Evolutionary conservation across 441 rosid species (phyloP).

Genomic region (Gossypium gossypioides): DNA sequence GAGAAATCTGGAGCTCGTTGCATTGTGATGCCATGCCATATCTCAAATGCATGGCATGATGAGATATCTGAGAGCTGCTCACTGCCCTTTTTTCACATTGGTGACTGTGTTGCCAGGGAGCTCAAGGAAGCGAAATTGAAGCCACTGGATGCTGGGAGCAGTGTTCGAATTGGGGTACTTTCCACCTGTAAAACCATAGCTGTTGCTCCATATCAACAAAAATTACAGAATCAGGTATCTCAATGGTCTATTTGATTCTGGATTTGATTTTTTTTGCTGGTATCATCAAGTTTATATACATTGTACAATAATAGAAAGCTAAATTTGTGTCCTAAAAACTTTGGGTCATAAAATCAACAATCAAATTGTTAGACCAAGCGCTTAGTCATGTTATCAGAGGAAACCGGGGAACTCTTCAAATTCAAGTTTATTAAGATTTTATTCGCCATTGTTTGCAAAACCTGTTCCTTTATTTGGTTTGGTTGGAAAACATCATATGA

Average conservation of each 20-base stretch:
- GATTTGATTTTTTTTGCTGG: neutral
- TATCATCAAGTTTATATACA: neutral
- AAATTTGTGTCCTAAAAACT: neutral
- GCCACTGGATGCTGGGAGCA: conserved; percentile 42
- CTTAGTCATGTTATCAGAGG: neutral
- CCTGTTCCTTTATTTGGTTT: too few relatives aligned
- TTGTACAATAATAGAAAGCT: neutral
- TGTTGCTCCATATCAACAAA: conserved; percentile 34
- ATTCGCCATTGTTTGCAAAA: too few relatives aligned
- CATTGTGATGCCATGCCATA: conserved; percentile 47
- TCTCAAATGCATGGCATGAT: conserved; percentile 35
- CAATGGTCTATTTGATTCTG: neutral
- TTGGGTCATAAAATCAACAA: neutral
- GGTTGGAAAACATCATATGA: too few relatives aligned
- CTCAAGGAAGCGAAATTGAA: conserved; percentile 46
- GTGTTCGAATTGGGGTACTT: conserved; percentile 37
- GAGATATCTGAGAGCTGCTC: conserved; percentile 35
- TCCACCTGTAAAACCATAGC: conserved; percentile 20
- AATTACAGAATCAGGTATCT: conserved; percentile 39
- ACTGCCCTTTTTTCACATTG: conserved; percentile 38
- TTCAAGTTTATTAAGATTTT: neutral
- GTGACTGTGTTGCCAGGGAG: conserved; percentile 46
- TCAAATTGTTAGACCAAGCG: neutral
- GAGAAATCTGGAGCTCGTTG: conserved; percentile 48
- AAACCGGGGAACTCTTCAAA: neutral